Evolutionary conservation across 208 protist genomes (phyloP).

Genomic region (Blastocrithidia nonstop): DNA sequence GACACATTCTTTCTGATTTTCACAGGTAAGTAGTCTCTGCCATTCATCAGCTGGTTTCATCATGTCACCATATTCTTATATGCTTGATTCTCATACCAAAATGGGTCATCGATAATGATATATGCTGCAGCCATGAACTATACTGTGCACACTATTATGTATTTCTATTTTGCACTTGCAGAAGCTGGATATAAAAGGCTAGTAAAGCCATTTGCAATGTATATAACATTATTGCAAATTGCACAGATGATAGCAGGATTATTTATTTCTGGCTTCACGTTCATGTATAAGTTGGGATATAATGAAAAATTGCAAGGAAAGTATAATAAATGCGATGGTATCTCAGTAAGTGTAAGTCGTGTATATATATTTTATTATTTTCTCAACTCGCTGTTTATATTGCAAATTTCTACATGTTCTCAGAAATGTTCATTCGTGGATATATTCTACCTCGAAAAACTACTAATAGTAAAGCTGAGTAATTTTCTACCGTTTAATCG

Average conservation of each 20-base stretch:
- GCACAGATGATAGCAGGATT: conserved; percentile 88
- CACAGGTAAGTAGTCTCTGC: conserved; percentile 36
- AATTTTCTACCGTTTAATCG: too few species aligned
- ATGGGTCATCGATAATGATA: conserved; percentile 31
- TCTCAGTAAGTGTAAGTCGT: conserved; percentile 16
- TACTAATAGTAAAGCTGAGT: conserved; percentile 3
- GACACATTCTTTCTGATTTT: conserved; percentile 77
- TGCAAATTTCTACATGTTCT: conserved; percentile 89
- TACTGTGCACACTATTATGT: conserved; percentile 91
- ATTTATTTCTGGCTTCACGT: conserved; percentile 40
- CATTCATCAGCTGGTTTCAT: conserved; percentile 86
- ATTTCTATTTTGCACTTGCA: conserved; percentile 86
- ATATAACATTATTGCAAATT: conserved; percentile 83
- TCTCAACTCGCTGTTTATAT: conserved; percentile 79
- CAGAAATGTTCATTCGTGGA: conserved; percentile 76
- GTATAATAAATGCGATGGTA: conserved; percentile 14
- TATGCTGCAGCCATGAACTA: conserved; percentile 86
- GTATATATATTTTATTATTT: conserved; percentile 77
- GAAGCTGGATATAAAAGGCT: conserved; percentile 52
- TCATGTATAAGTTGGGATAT: conserved; percentile 15
- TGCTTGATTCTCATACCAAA: conserved; percentile 70
- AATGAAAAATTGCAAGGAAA: conserved; percentile 7
- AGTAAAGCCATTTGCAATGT: conserved; percentile 59
- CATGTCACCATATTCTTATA: conserved; percentile 85
- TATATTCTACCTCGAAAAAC: conserved; percentile 45